Base-by-base conservation (phyloP, 805 yeast species). In the Candida qinlingensis region DNA sequence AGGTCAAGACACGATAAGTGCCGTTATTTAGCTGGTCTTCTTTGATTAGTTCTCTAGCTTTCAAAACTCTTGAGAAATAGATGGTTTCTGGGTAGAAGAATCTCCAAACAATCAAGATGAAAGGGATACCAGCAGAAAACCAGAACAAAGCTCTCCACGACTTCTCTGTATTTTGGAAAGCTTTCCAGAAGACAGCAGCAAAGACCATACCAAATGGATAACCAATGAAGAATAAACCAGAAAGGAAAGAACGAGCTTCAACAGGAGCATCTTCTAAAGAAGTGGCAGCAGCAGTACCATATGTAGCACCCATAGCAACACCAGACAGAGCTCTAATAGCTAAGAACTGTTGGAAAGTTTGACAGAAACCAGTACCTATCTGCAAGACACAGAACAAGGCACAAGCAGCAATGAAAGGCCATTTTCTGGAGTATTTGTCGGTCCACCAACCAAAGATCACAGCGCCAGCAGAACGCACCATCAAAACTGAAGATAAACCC, bases 381-480 rank as follows among this genome's bases (percentile, higher is more conserved):
- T 84, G 87, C 39, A 83, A 64, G 27, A 70, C 74, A 42, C 75
- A 67, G 59, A 84, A 78, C 46, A 79, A 63, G 5, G 66, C 55
- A 52, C 78, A 71, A 61, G 81, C 79, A 39, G 69, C 58, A 41
- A 83, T 75, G 55, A 76, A 81, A 3, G 89, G 85, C 80, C 82
- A 80, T 56, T 81, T 83, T 55, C 89, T 74, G 8, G 88, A 87
- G 57, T 71, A 76, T 45, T 71, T 71, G 58, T 85, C 91, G 35
- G 82, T 77, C 63, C 79, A 70, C 29, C 74, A 58, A 41, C 91
- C 91, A 59, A 84, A 82, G 31, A 78, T 67, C 12, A 83, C 64
- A 1, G 90, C 89, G 35, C 91, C 91, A 3, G 80, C 80, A 2
- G 87, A 76, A 48, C 90, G 72, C 48, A 84, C 72, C 87, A 84